These are phyloP conservation scores for Dendrobium officinale DNA, from an alignment of 106 monocot species.

Conservation along the genomic window DNA sequence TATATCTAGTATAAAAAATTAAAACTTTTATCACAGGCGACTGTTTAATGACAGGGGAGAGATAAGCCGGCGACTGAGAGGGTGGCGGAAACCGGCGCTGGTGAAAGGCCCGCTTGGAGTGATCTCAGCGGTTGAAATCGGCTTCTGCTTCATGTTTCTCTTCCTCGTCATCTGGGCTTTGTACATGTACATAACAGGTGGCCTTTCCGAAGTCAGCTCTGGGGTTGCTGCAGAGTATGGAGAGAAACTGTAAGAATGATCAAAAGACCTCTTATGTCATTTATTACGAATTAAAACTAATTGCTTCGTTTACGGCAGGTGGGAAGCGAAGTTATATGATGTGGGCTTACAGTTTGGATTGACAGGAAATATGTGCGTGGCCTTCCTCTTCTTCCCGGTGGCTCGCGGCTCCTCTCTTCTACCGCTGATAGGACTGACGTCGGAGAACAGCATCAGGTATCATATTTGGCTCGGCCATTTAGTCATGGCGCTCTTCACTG, in stretches of 20 bases:
- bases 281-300: not conserved
- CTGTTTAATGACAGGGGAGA: not conserved
- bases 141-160: conserved; percentile 39
- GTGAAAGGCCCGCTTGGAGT: conserved; percentile 38
- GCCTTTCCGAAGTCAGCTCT: not conserved
- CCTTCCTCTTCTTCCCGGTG: conserved; percentile 86
- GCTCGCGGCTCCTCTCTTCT: conserved; percentile 53
- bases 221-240: not conserved
- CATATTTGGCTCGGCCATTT: conserved; percentile 85
- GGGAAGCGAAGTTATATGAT: conserved; percentile 43
- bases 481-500: conserved; percentile 46
- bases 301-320: conserved; percentile 20
- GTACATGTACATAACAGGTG: conserved; percentile 4
- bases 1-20: too few relatives aligned
- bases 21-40: too few relatives aligned
- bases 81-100: conserved; percentile 30
- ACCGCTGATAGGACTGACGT: conserved; percentile 63
- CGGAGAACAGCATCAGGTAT: conserved; percentile 74
- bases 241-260: not conserved
- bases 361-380: conserved; percentile 46
- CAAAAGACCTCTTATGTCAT: not conserved
- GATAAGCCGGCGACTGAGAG: not conserved
- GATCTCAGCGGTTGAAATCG: conserved; percentile 28
- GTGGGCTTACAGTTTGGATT: conserved; percentile 35
- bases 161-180: conserved; percentile 35